Evolutionary conservation across 2,329 filamentous ascomycete genomes (phyloP), one percentile per base, ranked within the genome.

Genomic region (Talaromyces sp.): DNA sequence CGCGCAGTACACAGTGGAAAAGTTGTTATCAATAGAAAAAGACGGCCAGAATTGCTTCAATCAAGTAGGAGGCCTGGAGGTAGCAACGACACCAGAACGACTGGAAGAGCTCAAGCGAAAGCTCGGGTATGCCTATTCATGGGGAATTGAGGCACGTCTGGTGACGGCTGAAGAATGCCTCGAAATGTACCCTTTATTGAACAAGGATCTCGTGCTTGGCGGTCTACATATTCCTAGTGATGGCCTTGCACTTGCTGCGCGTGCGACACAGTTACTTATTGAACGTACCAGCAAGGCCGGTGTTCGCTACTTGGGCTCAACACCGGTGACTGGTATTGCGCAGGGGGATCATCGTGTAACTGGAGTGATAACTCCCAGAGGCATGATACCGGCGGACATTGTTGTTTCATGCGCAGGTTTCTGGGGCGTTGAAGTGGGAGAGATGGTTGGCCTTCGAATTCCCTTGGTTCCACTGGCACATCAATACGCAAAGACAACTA

Each of bases 401-500:
- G 77, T 88, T 57, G 72, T 88, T 42, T 87, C 85, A 1, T 88
- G 86, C 64, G 86, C 85, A 6, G 86, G 86, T 0, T 86, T 88
- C 70, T 88, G 86, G 86, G 86, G 86, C 10, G 86, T 87, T 7
- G 85, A 88, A 68, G 76, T 88, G 6, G 86, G 86, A 27, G 82
- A 81, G 5, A 86, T 88, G 85, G 79, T 83, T 50, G 85, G 80
- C 4, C 67, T 87, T 12, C 74, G 81, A 1, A 79, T 88, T 27
- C 86, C 86, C 6, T 72, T 88, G 4, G 78, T 87, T 0, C 86
- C 86, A 3, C 78, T 88, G 62, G 86, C 81, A 0, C 86, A 88
- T 59, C 86, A 88, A 65, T 88, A 88, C 65, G 86, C 78, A 56
- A 88, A 87, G 72, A 88, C 86, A 0, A 85, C 82, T 0, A 63